Evolutionary conservation across 768 basidiomycete genomes (phyloP).

Genomic region (Crucibulum laeve): DNA sequence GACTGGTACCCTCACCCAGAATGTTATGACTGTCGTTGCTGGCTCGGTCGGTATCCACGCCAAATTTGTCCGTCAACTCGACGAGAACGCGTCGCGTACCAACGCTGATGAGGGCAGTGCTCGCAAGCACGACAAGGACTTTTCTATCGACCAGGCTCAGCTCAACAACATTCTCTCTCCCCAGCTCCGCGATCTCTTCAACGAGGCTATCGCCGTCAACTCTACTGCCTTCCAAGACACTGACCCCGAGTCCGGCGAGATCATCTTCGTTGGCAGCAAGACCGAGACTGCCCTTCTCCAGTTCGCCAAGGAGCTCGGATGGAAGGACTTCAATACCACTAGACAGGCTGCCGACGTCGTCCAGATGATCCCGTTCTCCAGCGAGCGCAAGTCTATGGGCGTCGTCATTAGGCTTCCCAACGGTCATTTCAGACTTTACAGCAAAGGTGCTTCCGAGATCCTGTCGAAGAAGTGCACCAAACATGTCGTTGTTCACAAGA

Average conservation of each 20-base stretch:
- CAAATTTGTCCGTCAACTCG: slow-evolving; percentile 83
- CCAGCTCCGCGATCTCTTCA: slow-evolving; percentile 63
- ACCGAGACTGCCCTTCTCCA: slow-evolving; percentile 90
- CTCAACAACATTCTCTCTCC: slow-evolving; percentile 63
- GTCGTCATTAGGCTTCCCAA: slow-evolving; percentile 66
- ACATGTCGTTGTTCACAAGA: slow-evolving; percentile 65
- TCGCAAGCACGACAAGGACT: slow-evolving; percentile 62
- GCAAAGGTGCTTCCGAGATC: slow-evolving; percentile 96
- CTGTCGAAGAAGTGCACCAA: slow-evolving; percentile 69
- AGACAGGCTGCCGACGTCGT: slow-evolving; percentile 60
- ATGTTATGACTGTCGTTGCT: slow-evolving; percentile 94
- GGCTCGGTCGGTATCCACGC: slow-evolving; percentile 92
- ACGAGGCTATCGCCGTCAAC: slow-evolving; percentile 85
- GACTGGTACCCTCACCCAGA: slow-evolving; percentile 95
- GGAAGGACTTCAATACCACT: slow-evolving; percentile 65
- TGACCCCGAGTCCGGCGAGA: slow-evolving; percentile 54
- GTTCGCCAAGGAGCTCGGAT: slow-evolving; percentile 78
- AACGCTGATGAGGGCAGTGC: slow-evolving; percentile 58
- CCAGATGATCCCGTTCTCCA: slow-evolving; percentile 93
- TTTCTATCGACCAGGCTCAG: slow-evolving; percentile 77
- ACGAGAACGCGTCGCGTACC: slow-evolving; percentile 64
- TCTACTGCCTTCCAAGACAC: slow-evolving; percentile 91
- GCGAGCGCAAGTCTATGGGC: slow-evolving; percentile 93
- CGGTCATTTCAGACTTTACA: slow-evolving; percentile 61
- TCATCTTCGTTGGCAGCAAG: slow-evolving; percentile 84